These are phyloP conservation scores for Nannizziopsis barbatae DNA, from an alignment of 2,329 filamentous ascomycete species.

Conservation along the genomic window DNA sequence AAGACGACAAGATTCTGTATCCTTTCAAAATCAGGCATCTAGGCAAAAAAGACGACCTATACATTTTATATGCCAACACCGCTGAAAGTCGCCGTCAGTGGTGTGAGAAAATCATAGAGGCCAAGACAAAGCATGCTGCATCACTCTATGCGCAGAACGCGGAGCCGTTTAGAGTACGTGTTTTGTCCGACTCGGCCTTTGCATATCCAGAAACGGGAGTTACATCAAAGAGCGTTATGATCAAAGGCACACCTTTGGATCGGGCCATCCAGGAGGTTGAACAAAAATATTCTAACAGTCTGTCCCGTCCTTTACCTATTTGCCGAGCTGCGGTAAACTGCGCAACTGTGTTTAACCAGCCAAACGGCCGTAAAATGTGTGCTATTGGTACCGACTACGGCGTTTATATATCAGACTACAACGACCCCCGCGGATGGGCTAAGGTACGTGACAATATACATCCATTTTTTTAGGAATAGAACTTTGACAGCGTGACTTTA, in stretches of 20 bases:
- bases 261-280: slow-evolving; percentile 84
- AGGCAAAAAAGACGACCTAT: slow-evolving; percentile 64
- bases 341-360: slow-evolving; percentile 73
- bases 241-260: slow-evolving; percentile 84
- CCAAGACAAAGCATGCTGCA: slow-evolving; percentile 85
- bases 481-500: slow-evolving; percentile 28
- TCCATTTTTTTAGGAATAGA: not conserved
- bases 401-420: slow-evolving; percentile 77
- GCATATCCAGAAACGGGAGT: slow-evolving; percentile 36
- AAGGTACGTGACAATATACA: slow-evolving; percentile 49
- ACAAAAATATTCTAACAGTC: slow-evolving; percentile 52
- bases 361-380: slow-evolving; percentile 73
- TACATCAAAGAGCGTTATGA: slow-evolving; percentile 58
- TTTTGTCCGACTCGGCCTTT: slow-evolving; percentile 88
- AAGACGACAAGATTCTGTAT: slow-evolving; percentile 74
- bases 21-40: slow-evolving; percentile 95
- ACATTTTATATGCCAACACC: slow-evolving; percentile 75
- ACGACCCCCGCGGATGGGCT: slow-evolving; percentile 82
- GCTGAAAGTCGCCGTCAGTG: slow-evolving; percentile 69
- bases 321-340: slow-evolving; percentile 85
- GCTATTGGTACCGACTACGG: slow-evolving; percentile 93
- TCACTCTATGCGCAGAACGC: slow-evolving; percentile 85
- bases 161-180: slow-evolving; percentile 82
- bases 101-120: slow-evolving; percentile 87
- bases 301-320: slow-evolving; percentile 59